phyloP scores from a whole-genome alignment of 2,329 filamentous ascomycete species.

The Aspergillus piperis region DNA sequence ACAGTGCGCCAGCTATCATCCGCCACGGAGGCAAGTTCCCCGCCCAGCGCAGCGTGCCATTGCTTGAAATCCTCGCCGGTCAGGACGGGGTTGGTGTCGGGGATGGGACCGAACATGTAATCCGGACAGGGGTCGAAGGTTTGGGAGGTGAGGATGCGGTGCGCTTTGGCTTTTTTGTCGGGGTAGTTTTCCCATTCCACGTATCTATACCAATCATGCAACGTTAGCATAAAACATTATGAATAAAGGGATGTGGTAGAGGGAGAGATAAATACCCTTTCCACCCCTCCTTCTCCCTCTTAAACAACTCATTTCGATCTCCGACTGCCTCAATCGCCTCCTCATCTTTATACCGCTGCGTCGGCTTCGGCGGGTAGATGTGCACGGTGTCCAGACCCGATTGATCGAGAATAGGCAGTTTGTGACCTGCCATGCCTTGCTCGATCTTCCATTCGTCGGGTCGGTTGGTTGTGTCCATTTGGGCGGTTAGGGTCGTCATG shows the following conservation, averaged over 20 bases:
- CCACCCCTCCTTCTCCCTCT: slow-evolving; percentile 50
- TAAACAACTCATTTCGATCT: slow-evolving; percentile 43
- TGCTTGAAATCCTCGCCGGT: slow-evolving; percentile 59
- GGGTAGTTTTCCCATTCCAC: slow-evolving; percentile 72
- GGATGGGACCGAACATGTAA: slow-evolving; percentile 58
- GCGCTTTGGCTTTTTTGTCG: slow-evolving; percentile 63
- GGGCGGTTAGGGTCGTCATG: neutral
- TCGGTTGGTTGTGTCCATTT: slow-evolving; percentile 52
- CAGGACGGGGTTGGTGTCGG: slow-evolving; percentile 60
- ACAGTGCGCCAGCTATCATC: slow-evolving; percentile 62
- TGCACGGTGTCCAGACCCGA: slow-evolving; percentile 39
- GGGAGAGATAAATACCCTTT: slow-evolving; percentile 36
- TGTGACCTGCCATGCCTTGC: slow-evolving; percentile 51
- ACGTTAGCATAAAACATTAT: neutral
- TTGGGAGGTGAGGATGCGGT: slow-evolving; percentile 56
- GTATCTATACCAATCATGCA: slow-evolving; percentile 45
- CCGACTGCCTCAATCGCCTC: slow-evolving; percentile 45
- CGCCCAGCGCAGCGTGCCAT: slow-evolving; percentile 58
- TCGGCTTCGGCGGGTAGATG: slow-evolving; percentile 19
- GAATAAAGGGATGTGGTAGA: neutral
- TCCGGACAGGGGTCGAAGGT: slow-evolving; percentile 55
- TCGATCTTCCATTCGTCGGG: slow-evolving; percentile 58
- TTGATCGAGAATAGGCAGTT: slow-evolving; percentile 52
- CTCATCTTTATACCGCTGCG: slow-evolving; percentile 27
- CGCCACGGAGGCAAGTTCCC: slow-evolving; percentile 50